Evolutionary conservation across 1,139 yeast genomes (phyloP), one percentile per base, ranked within the genome.

Genomic region (Debaryomyces sp.): DNA sequence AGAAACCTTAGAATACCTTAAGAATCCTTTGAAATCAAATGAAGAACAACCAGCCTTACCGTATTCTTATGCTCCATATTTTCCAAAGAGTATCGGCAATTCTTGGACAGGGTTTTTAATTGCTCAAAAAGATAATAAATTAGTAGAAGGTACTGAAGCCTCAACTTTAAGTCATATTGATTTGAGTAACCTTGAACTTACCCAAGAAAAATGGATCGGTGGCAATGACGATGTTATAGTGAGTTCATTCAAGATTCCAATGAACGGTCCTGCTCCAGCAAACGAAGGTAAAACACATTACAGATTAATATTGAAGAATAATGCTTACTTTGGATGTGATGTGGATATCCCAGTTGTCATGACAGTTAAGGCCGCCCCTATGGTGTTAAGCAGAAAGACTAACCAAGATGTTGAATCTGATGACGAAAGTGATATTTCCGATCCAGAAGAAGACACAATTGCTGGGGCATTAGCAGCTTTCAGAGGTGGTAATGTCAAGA

Each of bases 51-150:
- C 96, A 15, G 52, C 59, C 34, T 70, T 91, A 51, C 91, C 94
- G 34, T 65, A 66, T 42, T 76, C 87, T 2, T 77, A 75, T 56
- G 82, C 96, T 1, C 96, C 97, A 41, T 82, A 75, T 64, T 89
- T 84, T 75, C 97, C 98, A 22, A 64, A 58, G 34, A 59, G 66
- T 12, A 65, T 80, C 42, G 75, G 77, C 55, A 77, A 75, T 52
- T 71, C 71, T 24, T 92, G 96, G 94, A 73, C 81, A 45, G 92
- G 87, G 23, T 77, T 85, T 49, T 68, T 92, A 48, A 72, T 83
- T 35, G 72, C 79, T 43, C 96, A 89, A 66, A 84, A 83, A 56
- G 97, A 92, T 64, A 84, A 82, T 53, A 89, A 87, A 64, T 72
- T 92, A 44, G 80, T 86, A 26, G 97, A 92, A 52, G 72, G 70